Evolutionary conservation across 257 asterid species (phyloP).

Genomic region (Craterostigma plantagineum): DNA sequence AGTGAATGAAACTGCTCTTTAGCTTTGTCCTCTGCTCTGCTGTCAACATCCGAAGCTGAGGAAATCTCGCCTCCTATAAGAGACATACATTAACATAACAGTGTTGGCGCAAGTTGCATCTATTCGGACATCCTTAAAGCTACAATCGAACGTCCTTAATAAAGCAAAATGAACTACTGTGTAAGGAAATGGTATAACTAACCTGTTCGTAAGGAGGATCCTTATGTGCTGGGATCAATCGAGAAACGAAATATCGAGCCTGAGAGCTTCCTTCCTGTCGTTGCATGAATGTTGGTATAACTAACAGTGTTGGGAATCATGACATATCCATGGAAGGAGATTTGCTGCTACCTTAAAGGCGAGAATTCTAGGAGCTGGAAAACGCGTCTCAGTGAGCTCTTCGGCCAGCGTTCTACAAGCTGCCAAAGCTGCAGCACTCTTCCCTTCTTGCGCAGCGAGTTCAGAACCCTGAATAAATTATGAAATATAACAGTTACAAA

Average conservation of each 20-base stretch:
- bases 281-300: conserved; percentile 11
- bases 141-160: too few relatives aligned
- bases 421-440: conserved; percentile 91
- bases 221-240: conserved; percentile 87
- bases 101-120: neutral
- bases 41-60: conserved; percentile 73
- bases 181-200: conserved; percentile 1
- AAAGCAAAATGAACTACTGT: too few relatives aligned
- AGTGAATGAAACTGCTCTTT: conserved; percentile 77
- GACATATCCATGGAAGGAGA: neutral
- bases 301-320: too few relatives aligned
- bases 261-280: conserved; percentile 97
- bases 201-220: conserved; percentile 98
- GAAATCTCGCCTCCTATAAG: conserved; percentile 97
- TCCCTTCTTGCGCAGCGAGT: conserved; percentile 76
- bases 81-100: too few relatives aligned
- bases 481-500: neutral
- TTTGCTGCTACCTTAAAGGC: conserved; percentile 96
- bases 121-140: neutral
- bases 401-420: conserved; percentile 98
- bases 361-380: conserved; percentile 97
- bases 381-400: conserved; percentile 84
- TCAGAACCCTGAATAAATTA: conserved; percentile 65
- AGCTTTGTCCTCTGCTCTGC: conserved; percentile 64
- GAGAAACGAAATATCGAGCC: conserved; percentile 90